Base-by-base conservation (phyloP, 2,329 filamentous ascomycete genomes). In the Hymenotorrendiella dingleyae region DNA sequence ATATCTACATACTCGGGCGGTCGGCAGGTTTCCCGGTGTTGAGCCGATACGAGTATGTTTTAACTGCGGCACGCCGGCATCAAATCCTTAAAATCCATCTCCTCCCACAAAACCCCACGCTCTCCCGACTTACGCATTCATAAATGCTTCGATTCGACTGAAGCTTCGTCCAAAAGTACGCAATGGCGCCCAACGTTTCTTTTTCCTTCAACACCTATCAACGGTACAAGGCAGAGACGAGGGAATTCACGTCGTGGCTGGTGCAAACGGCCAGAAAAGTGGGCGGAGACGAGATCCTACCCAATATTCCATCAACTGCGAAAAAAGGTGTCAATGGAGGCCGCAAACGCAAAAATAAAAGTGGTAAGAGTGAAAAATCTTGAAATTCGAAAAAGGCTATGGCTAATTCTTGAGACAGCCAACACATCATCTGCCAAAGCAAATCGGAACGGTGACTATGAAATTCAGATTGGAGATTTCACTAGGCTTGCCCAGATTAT, bases 141-240 rank as follows among this genome's bases (percentile, higher is more conserved):
- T n/a, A n/a, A n/a, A n/a, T n/a, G n/a, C n/a, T n/a, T n/a, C n/a
- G n/a, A n/a, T n/a, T n/a, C n/a, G n/a, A n/a, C n/a, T n/a, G n/a
- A n/a, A n/a, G n/a, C n/a, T n/a, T n/a, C n/a, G n/a, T n/a, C n/a
- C n/a, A n/a, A n/a, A n/a, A n/a, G n/a, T n/a, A n/a, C n/a, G n/a
- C n/a, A n/a, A n/a, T n/a, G n/a, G n/a, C n/a, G n/a, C n/a, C n/a
- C n/a, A n/a, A n/a, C n/a, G n/a, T n/a, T n/a, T n/a, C n/a, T n/a
- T n/a, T n/a, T n/a, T n/a, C n/a, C n/a, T 55, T 60, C 37, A 34
- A 46, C 4, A 37, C 45, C 7, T 29, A 29, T 14, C 12, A 29
- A 10, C 12, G 27, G 10, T 29, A 29, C 7, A 29, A 11, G 10
- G 12, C 27, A 14, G 27, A 14, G 12, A 29, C 27, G 27, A 29